Base-by-base conservation (phyloP, 1,139 yeast species). In the Debaryomyces psychrophilus region DNA sequence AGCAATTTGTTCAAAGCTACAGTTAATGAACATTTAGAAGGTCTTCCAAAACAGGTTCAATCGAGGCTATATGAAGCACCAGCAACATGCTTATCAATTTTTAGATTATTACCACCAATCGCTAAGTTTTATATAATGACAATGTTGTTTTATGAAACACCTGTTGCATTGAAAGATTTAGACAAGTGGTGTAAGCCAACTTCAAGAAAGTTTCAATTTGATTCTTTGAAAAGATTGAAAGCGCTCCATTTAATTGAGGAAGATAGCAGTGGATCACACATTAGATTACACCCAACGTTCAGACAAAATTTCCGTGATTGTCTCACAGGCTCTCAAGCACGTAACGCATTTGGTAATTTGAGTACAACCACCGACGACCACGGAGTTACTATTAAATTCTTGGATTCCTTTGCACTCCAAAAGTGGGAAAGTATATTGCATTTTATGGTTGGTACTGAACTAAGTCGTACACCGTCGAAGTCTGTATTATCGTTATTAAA, bases 381-480 rank as follows among this genome's bases (percentile, higher is more conserved):
- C 49, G 70, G 70, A 41, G 86, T 89, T 1, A 84, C 82, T 42
- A 67, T 82, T 25, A 76, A 77, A 31, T 87, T 85, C 57, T 70
- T 93, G 42, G 96, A 90, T 58, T 73, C 73, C 36, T 90, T 90
- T 68, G 96, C 97, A 8, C 79, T 90, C 7, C 80, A 78, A 41
- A 89, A 87, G 60, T 93, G 99, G 99, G 99, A 95, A 63, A 83
- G 90, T 5, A 93, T 95, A 56, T 73, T 95, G 57, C 99, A 95
- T 73, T 93, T 86, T 68, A 93, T 93, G 98, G 99, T 93, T 39
- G 98, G 98, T 2, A 89, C 97, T 0, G 87, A 87, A 47, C 69
- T 83, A 41, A 71, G 82, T 17, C 71, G 73, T 8, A 71, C 79
- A 2, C 96, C 96, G 5, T 83, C 89, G 29, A 74, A 76, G 22